Evolutionary conservation across 352 stramenopile genomes (phyloP).

Genomic region (Hyaloperonospora arabidopsidis): DNA sequence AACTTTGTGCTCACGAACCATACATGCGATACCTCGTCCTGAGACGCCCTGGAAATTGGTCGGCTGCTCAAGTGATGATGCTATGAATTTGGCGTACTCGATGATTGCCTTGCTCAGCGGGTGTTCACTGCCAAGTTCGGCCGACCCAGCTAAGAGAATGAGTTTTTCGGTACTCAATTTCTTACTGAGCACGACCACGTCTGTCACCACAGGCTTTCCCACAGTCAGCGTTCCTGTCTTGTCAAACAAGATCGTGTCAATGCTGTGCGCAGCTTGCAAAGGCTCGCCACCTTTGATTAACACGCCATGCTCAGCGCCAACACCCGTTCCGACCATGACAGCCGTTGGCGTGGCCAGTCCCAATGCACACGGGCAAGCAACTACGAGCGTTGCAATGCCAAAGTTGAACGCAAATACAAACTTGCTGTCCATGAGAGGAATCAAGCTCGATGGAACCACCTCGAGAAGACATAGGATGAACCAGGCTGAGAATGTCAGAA

Average conservation of each 20-base stretch:
- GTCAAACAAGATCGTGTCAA: slow-evolving; percentile 97
- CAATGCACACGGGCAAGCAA: slow-evolving; percentile 98
- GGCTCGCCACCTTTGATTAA: slow-evolving; percentile 97
- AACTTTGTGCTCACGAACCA: slow-evolving; percentile 63
- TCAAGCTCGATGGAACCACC: slow-evolving; percentile 55
- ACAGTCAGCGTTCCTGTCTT: slow-evolving; percentile 99
- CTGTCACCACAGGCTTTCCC: slow-evolving; percentile 82
- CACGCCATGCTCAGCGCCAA: slow-evolving; percentile 93
- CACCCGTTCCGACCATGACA: slow-evolving; percentile 97
- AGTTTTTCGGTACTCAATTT: slow-evolving; percentile 73
- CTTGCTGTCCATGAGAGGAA: slow-evolving; percentile 58
- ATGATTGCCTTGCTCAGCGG: slow-evolving; percentile 91
- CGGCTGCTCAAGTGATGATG: slow-evolving; percentile 62
- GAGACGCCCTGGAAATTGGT: slow-evolving; percentile 80
- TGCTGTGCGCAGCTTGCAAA: slow-evolving; percentile 86
- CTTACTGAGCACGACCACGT: slow-evolving; percentile 77
- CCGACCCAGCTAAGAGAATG: slow-evolving; percentile 84
- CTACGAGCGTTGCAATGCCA: slow-evolving; percentile 94
- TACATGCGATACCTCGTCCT: slow-evolving; percentile 80
- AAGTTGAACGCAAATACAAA: slow-evolving; percentile 97
- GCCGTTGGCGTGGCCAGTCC: slow-evolving; percentile 96
- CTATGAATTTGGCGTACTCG: slow-evolving; percentile 84
- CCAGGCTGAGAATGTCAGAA: slow-evolving; percentile 94
- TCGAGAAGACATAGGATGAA: slow-evolving; percentile 69
- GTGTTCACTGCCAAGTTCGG: slow-evolving; percentile 92